Conservation (phyloP, 2,329 filamentous ascomycete species). For the Apiospora rasikravindrae region DNA sequence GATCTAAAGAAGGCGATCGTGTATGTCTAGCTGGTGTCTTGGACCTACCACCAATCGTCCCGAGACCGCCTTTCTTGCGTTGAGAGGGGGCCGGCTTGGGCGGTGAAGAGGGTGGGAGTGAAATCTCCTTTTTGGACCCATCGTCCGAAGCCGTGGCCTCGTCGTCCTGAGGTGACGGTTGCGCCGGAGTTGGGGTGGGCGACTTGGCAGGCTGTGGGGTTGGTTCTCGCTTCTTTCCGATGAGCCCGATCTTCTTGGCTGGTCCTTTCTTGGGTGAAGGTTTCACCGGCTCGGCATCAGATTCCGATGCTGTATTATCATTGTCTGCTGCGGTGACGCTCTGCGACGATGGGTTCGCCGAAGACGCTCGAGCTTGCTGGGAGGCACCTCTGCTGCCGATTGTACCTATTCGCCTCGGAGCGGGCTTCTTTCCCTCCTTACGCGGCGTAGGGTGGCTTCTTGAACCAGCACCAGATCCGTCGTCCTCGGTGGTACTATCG, state of each 20-base stretch:
- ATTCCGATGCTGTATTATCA: slow-evolving; percentile 38
- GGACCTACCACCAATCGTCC: slow-evolving; percentile 21
- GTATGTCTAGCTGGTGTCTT: slow-evolving; percentile 22
- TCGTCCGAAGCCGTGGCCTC: slow-evolving; percentile 26
- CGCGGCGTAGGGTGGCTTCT: slow-evolving; percentile 26
- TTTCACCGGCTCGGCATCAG: slow-evolving; percentile 32
- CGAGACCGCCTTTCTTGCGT: slow-evolving; percentile 21
- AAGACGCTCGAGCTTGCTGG: slow-evolving; percentile 22
- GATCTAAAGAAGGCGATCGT: slow-evolving; percentile 21
- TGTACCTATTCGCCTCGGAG: slow-evolving; percentile 27
- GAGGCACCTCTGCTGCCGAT: slow-evolving; percentile 27
- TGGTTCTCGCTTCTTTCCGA: slow-evolving; percentile 30
- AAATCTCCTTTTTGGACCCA: slow-evolving; percentile 2
- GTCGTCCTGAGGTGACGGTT: slow-evolving; percentile 25
- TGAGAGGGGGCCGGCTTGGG: background rate
- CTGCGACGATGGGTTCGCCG: slow-evolving; percentile 32
- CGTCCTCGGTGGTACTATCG: slow-evolving; percentile 28
- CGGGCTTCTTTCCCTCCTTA: slow-evolving; percentile 25
- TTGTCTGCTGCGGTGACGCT: slow-evolving; percentile 30
- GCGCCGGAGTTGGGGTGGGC: slow-evolving; percentile 1
- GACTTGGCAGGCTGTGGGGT: slow-evolving; percentile 20
- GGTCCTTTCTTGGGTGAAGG: slow-evolving; percentile 25
- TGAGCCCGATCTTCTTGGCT: slow-evolving; percentile 30
- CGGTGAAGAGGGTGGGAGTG: slow-evolving; percentile 8
- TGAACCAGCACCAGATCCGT: slow-evolving; percentile 28